Evolutionary conservation across 2,329 filamentous ascomycete genomes (phyloP).

Genomic region (Cladophialophora exuberans): DNA sequence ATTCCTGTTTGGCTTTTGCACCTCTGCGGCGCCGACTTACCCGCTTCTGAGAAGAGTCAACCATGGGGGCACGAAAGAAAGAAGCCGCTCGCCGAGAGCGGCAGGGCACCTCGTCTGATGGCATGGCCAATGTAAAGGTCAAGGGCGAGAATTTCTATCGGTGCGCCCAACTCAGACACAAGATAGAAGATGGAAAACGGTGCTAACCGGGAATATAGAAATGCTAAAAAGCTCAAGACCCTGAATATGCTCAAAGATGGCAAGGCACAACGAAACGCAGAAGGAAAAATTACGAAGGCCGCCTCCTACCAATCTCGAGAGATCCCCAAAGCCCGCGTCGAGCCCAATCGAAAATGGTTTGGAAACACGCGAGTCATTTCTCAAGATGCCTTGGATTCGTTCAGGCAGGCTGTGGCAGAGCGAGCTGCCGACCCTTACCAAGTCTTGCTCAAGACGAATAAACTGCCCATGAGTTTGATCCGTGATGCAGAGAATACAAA

Average conservation of each 20-base stretch:
- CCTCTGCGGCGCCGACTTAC: too few species aligned
- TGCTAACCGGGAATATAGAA: slow-evolving; percentile 40
- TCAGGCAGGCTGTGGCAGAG: slow-evolving; percentile 89
- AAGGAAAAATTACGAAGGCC: slow-evolving; percentile 81
- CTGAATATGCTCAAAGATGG: slow-evolving; percentile 91
- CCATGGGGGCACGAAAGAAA: slow-evolving; percentile 91
- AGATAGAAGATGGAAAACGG: slow-evolving; percentile 13
- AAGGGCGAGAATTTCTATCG: slow-evolving; percentile 99
- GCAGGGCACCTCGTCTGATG: slow-evolving; percentile 82
- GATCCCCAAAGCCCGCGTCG: slow-evolving; percentile 79
- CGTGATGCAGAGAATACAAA: slow-evolving; percentile 70
- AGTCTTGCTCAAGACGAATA: slow-evolving; percentile 95
- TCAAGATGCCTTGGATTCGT: slow-evolving; percentile 82
- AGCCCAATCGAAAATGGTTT: slow-evolving; percentile 98
- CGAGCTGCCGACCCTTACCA: slow-evolving; percentile 88
- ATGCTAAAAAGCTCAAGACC: slow-evolving; percentile 84
- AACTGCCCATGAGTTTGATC: slow-evolving; percentile 94
- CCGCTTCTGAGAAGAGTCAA: too few species aligned
- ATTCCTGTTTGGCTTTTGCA: too few species aligned
- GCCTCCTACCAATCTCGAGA: slow-evolving; percentile 84
- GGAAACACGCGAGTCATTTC: slow-evolving; percentile 89
- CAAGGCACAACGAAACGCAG: slow-evolving; percentile 77
- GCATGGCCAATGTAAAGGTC: slow-evolving; percentile 85
- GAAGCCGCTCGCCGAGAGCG: slow-evolving; percentile 80
- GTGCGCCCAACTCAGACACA: slow-evolving; percentile 49